Evolutionary conservation across 1,139 yeast genomes (phyloP).

Genomic region (Debaryomycetaceae sp.): DNA sequence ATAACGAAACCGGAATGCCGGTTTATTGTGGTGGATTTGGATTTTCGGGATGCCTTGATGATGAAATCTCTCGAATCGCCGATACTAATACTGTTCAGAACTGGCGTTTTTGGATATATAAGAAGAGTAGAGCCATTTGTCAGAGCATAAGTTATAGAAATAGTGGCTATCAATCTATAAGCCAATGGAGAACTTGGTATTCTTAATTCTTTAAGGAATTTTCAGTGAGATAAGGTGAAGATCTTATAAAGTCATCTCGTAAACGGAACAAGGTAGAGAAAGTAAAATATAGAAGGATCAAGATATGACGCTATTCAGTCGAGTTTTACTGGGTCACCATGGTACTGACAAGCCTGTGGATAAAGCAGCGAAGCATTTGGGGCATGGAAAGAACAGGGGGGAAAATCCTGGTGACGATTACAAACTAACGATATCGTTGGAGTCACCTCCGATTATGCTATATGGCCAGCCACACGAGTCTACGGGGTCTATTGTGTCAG

Average conservation of each 20-base stretch:
- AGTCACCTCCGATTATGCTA: conserved; percentile 85
- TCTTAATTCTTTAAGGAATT: too few relatives aligned
- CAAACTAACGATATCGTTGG: conserved; percentile 58
- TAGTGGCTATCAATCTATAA: too few relatives aligned
- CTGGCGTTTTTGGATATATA: too few relatives aligned
- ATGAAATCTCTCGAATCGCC: neutral
- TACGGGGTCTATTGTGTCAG: conserved; percentile 83
- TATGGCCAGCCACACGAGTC: conserved; percentile 79
- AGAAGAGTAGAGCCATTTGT: too few relatives aligned
- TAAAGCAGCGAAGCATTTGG: neutral
- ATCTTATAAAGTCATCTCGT: too few relatives aligned
- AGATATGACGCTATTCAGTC: neutral
- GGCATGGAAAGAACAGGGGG: neutral
- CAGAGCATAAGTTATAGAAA: too few relatives aligned
- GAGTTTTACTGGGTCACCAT: neutral
- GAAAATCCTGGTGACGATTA: neutral
- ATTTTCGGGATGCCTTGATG: neutral
- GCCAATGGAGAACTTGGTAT: too few relatives aligned
- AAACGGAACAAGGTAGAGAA: too few relatives aligned
- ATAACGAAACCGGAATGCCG: neutral
- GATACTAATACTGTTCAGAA: neutral
- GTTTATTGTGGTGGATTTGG: neutral
- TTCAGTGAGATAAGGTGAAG: too few relatives aligned
- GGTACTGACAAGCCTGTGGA: neutral
- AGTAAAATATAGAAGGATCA: too few relatives aligned